Base-by-base conservation (phyloP, 306 rosid genomes). In the Prunus fruticosa region DNA sequence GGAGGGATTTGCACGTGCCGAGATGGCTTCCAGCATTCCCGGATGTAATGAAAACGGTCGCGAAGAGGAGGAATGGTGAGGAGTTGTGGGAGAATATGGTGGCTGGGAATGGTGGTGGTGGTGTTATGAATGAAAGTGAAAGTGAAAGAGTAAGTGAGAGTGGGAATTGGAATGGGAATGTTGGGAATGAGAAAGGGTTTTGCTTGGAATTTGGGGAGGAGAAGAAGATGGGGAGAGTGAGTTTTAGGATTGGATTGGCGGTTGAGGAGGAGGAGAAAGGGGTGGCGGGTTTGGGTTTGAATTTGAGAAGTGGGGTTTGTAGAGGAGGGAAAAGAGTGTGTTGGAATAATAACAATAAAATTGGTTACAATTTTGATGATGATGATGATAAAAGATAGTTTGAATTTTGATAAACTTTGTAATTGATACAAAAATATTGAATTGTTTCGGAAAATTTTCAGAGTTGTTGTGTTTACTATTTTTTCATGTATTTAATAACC, bases 11-110 rank as follows among this genome's bases (percentile, higher is more conserved):
- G 30, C 92, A 89, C 34, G 72, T 91, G 47, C 97, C 97, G 45
- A 72, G 76, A 38, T 91, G 97, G 97, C 92, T 91, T 56, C 97
- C 94, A 53, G 82, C 63, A 63, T 81, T 87, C 38, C 96, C 96
- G 5, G 72, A 77, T 0, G 74, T 68, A 56, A 81, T 19, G 56
- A 74, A 45, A 11, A 8, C 79, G 46, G 50, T 62, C 19, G n/a
- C 25, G 75, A 28, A 71, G 74, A 79, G 91, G 72, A 79, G 76
- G 85, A 76, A 80, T 34, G 96, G 87, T 16, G 92, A 92, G 79
- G 87, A 83, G 49, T 52, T 84, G 84, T 92, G 96, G 97, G 97
- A 87, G 76, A 76, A 86, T 25, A 27, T 53, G 8, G 71, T 52
- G 74, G 64, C 18, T 2, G 13, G 1, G 53, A 76, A 85, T 19